Evolutionary conservation across 2,329 filamentous ascomycete genomes (phyloP).

Genomic region (Cadophora sp.): DNA sequence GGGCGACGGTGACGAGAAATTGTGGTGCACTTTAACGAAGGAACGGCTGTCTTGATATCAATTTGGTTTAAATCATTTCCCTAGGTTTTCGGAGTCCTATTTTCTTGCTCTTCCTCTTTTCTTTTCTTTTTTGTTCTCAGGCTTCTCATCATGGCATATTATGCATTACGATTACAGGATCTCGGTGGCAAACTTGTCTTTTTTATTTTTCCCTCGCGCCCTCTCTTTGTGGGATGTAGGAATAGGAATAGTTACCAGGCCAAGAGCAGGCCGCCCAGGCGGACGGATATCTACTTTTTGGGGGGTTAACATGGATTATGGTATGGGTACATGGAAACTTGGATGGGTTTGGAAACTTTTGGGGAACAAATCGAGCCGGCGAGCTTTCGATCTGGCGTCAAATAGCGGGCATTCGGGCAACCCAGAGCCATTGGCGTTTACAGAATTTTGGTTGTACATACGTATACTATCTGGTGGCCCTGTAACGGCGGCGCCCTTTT

Average conservation of each 20-base stretch:
- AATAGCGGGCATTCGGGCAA: background rate
- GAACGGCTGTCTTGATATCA: slow-evolving; percentile 8
- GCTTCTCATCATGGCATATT: no score
- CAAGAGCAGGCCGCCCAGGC: no score
- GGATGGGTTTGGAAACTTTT: no score
- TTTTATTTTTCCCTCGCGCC: background rate
- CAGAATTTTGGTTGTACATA: background rate
- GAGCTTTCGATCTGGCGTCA: background rate
- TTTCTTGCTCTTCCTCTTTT: background rate
- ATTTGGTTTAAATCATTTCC: background rate
- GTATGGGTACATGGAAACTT: background rate
- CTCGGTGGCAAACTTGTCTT: background rate
- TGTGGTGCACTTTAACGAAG: background rate
- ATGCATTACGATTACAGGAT: background rate
- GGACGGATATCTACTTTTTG: no score
- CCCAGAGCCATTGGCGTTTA: background rate
- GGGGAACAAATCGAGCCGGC: background rate
- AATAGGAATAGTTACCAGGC: background rate
- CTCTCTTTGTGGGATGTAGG: background rate
- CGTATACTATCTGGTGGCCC: no score
- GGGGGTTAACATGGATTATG: no score
- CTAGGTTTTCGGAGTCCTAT: background rate
- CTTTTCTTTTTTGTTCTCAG: no score
- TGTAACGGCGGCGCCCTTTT: no score
- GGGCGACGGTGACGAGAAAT: no score